phyloP scores from a whole-genome alignment of 2,329 filamentous ascomycete species.

The Phialophora expanda region DNA sequence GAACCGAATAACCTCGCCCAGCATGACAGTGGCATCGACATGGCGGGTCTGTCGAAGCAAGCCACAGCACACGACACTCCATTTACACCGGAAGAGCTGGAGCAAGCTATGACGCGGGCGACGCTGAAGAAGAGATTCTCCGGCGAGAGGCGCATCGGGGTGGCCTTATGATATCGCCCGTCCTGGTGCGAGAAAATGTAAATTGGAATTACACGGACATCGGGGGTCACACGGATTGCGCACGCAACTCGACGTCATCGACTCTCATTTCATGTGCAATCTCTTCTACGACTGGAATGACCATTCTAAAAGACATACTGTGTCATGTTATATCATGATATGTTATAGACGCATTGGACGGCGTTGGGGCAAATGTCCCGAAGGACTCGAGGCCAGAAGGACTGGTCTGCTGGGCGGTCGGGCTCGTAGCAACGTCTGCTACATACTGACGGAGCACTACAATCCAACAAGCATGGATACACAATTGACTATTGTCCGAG shows the following conservation, averaged over 20 bases:
- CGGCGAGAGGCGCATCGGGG: slow-evolving; percentile 11
- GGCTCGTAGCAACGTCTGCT: neutral
- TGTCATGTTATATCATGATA: neutral
- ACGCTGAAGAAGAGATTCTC: slow-evolving; percentile 28
- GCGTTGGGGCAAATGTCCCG: neutral
- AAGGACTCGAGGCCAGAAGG: neutral
- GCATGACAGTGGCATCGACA: slow-evolving; percentile 27
- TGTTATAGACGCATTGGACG: slow-evolving; percentile 2
- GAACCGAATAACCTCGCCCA: slow-evolving; percentile 30
- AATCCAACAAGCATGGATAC: neutral
- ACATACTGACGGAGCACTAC: neutral
- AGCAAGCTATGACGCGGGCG: slow-evolving; percentile 38
- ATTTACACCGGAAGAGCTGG: slow-evolving; percentile 39
- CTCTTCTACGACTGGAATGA: slow-evolving; percentile 4
- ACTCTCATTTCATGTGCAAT: neutral
- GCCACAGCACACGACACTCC: slow-evolving; percentile 33
- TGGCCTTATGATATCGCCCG: slow-evolving; percentile 18
- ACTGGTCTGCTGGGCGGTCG: slow-evolving; percentile 2
- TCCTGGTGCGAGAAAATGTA: neutral
- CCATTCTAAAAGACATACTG: slow-evolving; percentile 3
- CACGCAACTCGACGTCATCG: neutral
- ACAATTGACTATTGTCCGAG: neutral
- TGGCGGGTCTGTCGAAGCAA: slow-evolving; percentile 28
- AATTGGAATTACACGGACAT: neutral
- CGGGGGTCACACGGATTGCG: neutral